A percentile compares a stretch with the other conserved stretches of the same genome.
These are phyloP conservation scores for Reticulomyxa filosa DNA, from an alignment of 78 protist genomes.

Conservation along the genomic window DNA sequence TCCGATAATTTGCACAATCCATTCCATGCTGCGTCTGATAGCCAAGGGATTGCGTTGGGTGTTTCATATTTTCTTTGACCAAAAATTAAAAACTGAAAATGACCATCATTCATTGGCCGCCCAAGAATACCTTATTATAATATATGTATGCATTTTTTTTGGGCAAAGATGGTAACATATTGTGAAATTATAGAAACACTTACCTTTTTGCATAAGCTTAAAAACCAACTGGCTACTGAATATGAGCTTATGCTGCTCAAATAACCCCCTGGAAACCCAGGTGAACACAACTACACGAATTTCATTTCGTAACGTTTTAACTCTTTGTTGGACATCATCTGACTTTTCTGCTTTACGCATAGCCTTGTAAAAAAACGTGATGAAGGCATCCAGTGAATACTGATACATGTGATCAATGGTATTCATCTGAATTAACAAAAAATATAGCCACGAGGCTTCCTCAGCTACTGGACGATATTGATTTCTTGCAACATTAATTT, in stretches of 20 bases:
- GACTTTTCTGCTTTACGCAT: conserved; percentile 9
- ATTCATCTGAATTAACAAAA: conserved; percentile 35
- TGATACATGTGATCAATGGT: conserved; percentile 56
- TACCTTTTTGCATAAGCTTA: background rate
- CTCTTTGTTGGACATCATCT: conserved; percentile 6
- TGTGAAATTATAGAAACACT: background rate
- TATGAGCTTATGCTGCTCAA: conserved; percentile 45
- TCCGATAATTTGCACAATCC: conserved; percentile 14
- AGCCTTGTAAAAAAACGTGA: conserved; percentile 40
- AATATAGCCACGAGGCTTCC: conserved; percentile 54
- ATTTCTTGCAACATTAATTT: conserved; percentile 27
- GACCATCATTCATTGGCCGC: background rate
- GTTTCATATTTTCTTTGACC: conserved; percentile 6
- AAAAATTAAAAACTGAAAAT: conserved; percentile 17
- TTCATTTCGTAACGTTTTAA: background rate
- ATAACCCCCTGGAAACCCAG: conserved; percentile 40
- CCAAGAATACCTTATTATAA: background rate
- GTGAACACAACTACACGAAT: conserved; percentile 5
- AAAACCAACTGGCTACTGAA: background rate
- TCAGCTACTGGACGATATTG: conserved; percentile 49
- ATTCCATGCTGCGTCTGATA: conserved; percentile 30
- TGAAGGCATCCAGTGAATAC: conserved; percentile 32
- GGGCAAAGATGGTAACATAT: no score
- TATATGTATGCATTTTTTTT: background rate
- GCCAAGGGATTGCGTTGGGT: conserved; percentile 16